Percentiles rank a stretch among this genome's conserved stretches.
Evolutionary conservation across 225 moss, liverwort and hornwort genomes (phyloP).

Genomic region (Pseudoscleropodium purum): DNA sequence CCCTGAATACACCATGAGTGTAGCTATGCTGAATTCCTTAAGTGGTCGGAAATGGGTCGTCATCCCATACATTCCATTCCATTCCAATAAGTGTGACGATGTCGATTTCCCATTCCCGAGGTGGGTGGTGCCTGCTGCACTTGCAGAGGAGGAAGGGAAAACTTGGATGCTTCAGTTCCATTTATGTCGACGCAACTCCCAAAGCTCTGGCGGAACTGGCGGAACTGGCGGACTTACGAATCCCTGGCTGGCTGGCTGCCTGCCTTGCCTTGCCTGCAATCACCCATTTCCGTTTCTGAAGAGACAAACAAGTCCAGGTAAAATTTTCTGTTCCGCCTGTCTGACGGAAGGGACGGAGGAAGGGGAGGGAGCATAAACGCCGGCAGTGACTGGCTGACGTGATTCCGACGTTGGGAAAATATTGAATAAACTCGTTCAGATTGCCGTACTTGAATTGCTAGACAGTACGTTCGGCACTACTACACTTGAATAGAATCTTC

Average conservation of each 20-base stretch:
- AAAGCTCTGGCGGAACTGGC: neutral
- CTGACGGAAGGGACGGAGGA: neutral
- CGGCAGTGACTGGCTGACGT: neutral
- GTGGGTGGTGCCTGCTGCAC: neutral
- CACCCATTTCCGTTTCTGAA: neutral
- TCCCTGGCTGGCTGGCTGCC: neutral
- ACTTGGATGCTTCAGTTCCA: neutral
- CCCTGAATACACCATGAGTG: too few species aligned
- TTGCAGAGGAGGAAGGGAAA: neutral
- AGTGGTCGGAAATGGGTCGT: too few species aligned
- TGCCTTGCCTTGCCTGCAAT: too few species aligned
- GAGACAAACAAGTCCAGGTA: neutral
- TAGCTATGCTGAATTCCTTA: too few species aligned
- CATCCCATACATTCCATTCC: too few species aligned
- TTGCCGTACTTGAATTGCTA: neutral
- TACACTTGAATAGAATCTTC: neutral
- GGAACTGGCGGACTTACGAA: neutral
- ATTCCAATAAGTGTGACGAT: neutral
- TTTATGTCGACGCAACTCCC: neutral
- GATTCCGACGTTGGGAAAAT: neutral
- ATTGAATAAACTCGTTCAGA: neutral
- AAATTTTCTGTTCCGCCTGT: neutral
- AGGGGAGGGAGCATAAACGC: neutral
- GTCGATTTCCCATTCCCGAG: neutral
- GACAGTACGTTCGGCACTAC: neutral